Percentiles rank a stretch among this genome's conserved stretches.
Conservation (phyloP, 2,329 filamentous ascomycete species). For the Didymella glomerata region DNA sequence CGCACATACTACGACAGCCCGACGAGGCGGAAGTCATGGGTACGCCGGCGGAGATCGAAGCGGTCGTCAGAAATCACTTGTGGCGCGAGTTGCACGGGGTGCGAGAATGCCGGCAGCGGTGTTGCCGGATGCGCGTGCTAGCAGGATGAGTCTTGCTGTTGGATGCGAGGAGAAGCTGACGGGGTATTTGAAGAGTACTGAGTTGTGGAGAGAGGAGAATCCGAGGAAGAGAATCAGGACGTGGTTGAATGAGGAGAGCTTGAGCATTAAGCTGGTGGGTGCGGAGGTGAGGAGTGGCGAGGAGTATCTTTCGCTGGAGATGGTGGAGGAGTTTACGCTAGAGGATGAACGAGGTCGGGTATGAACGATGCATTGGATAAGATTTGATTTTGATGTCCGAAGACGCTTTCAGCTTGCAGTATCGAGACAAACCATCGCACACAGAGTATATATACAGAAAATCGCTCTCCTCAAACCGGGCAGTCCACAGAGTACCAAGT, state of each 20-base stretch:
- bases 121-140: background rate
- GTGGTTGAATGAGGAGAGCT: background rate
- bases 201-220: slow-evolving; percentile 4
- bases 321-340: background rate
- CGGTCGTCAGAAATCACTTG: background rate
- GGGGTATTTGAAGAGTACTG: slow-evolving; percentile 2
- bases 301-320: background rate
- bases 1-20: background rate
- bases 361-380: slow-evolving; percentile 1
- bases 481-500: background rate
- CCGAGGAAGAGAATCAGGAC: background rate
- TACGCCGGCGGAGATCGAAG: background rate
- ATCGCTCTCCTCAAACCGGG: background rate
- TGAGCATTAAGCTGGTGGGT: background rate
- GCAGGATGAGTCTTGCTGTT: background rate
- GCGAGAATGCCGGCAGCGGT: background rate
- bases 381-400: background rate
- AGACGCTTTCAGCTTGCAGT: background rate
- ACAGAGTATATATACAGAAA: too few species aligned
- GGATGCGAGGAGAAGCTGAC: background rate
- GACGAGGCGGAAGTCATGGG: slow-evolving; percentile 1
- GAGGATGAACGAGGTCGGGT: background rate
- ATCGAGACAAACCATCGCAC: background rate
- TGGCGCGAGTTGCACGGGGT: slow-evolving; percentile 1
- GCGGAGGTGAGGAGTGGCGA: background rate